These are phyloP conservation scores for Mycosphaerelloides madeirae DNA, from an alignment of 2,329 filamentous ascomycete species.

Conservation along the genomic window DNA sequence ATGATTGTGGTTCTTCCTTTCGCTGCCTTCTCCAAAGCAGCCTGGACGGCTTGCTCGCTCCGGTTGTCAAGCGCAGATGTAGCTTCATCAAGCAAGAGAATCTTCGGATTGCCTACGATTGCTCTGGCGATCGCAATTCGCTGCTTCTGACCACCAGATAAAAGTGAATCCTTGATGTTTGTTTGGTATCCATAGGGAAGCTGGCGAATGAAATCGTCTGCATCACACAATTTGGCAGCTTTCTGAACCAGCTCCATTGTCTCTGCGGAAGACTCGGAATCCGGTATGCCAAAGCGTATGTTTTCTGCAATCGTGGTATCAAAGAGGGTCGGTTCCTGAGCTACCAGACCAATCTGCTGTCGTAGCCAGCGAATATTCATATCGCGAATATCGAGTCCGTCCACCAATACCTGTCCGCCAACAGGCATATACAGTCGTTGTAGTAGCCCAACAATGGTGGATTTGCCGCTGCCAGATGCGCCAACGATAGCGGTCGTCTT, in stretches of 20 bases:
- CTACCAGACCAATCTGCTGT: conserved; percentile 24
- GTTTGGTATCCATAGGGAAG: conserved; percentile 28
- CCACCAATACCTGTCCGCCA: conserved; percentile 26
- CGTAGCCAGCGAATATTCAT: conserved; percentile 30
- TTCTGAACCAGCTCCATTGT: conserved; percentile 24
- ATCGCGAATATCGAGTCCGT: conserved; percentile 25
- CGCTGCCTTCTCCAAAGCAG: conserved; percentile 15
- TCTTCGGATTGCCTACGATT: conserved; percentile 26
- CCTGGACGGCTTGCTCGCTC: conserved; percentile 25
- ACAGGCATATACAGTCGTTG: conserved; percentile 31
- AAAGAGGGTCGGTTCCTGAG: conserved; percentile 31
- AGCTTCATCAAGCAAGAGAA: conserved; percentile 31
- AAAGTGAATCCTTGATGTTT: conserved; percentile 14
- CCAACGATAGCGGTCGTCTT: conserved; percentile 45
- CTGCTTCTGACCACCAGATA: conserved; percentile 29
- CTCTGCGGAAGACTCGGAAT: not conserved
- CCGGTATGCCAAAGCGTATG: conserved; percentile 22
- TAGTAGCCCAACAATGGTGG: conserved; percentile 32
- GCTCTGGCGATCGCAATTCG: conserved; percentile 29
- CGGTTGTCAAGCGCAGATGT: conserved; percentile 28
- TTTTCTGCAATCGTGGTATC: conserved; percentile 27
- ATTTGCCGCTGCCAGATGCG: conserved; percentile 35
- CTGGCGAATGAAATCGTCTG: conserved; percentile 33
- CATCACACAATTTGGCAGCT: conserved; percentile 28
- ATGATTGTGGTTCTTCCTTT: conserved; percentile 36